These are phyloP conservation scores for Vicia faba DNA, from an alignment of 306 rosid genomes.

Conservation along the genomic window DNA sequence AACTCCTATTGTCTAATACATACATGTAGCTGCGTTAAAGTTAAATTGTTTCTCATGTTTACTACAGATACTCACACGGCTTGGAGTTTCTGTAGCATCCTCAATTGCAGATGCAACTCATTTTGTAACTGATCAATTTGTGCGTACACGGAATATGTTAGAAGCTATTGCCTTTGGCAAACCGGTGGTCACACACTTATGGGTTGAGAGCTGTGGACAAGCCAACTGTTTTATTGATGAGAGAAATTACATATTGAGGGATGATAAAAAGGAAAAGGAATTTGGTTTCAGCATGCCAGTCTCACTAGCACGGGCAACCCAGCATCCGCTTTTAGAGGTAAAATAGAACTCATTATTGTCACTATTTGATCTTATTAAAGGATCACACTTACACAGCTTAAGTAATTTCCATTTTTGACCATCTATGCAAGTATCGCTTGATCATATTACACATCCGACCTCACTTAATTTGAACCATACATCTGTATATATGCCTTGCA, in stretches of 20 bases:
- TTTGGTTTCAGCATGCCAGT: slow-evolving; percentile 83
- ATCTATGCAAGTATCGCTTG: slow-evolving; percentile 14
- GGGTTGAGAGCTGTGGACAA: slow-evolving; percentile 96
- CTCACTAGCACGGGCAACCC: slow-evolving; percentile 71
- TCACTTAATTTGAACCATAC: background rate
- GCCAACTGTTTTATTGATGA: slow-evolving; percentile 89
- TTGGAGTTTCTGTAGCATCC: slow-evolving; percentile 66
- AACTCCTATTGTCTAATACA: slow-evolving; percentile 8
- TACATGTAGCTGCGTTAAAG: slow-evolving; percentile 28
- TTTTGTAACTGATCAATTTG: slow-evolving; percentile 84
- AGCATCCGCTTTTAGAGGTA: slow-evolving; percentile 76
- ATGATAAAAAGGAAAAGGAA: slow-evolving; percentile 87
- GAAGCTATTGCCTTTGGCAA: slow-evolving; percentile 91
- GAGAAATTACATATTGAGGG: slow-evolving; percentile 74
- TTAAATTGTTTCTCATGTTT: slow-evolving; percentile 39
- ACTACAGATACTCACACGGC: slow-evolving; percentile 67
- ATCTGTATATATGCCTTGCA: slow-evolving; percentile 2
- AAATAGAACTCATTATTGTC: slow-evolving; percentile 8
- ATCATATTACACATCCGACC: slow-evolving; percentile 1
- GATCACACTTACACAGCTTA: slow-evolving; percentile 8
- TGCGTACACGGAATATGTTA: slow-evolving; percentile 89
- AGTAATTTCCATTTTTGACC: slow-evolving; percentile 7
- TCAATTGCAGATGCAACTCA: slow-evolving; percentile 88
- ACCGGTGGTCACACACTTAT: slow-evolving; percentile 89
- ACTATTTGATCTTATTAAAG: slow-evolving; percentile 17